A percentile compares a stretch with the other conserved stretches of the same genome.
phyloP scores from a whole-genome alignment of 306 rosid genomes.

The Quercus berberidifolia region DNA sequence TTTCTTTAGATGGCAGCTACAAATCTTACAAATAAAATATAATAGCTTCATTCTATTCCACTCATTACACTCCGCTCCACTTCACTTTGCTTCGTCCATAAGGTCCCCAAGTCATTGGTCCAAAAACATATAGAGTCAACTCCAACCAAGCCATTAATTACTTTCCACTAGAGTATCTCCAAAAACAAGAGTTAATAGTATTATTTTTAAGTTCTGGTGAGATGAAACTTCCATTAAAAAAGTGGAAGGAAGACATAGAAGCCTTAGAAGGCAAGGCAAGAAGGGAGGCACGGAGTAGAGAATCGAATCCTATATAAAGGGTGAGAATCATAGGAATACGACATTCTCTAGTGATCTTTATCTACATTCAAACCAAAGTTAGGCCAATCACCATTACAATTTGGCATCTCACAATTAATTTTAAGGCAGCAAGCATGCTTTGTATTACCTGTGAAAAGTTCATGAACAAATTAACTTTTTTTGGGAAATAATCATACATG shows the following conservation, averaged over 20 bases:
- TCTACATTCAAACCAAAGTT: background rate
- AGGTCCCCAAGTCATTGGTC: no score
- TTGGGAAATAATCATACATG: no score
- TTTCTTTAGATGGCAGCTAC: no score
- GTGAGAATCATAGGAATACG: background rate
- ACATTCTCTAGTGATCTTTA: background rate
- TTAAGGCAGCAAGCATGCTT: no score
- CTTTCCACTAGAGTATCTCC: background rate
- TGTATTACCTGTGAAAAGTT: no score
- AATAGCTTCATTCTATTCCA: no score
- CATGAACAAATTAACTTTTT: no score
- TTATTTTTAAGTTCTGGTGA: background rate
- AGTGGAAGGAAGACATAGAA: no score
- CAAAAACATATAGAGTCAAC: no score
- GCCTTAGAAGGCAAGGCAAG: background rate
- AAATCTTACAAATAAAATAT: no score
- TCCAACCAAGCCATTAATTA: background rate
- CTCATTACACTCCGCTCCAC: no score
- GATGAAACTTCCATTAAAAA: background rate
- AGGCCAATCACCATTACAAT: background rate
- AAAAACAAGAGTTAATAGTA: background rate
- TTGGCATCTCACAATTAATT: background rate
- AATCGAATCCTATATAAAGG: background rate
- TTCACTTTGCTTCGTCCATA: no score
- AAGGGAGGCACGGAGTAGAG: background rate